Evolutionary conservation across 2,329 filamentous ascomycete species (phyloP).

Genomic region (Stromatinia cepivora): DNA sequence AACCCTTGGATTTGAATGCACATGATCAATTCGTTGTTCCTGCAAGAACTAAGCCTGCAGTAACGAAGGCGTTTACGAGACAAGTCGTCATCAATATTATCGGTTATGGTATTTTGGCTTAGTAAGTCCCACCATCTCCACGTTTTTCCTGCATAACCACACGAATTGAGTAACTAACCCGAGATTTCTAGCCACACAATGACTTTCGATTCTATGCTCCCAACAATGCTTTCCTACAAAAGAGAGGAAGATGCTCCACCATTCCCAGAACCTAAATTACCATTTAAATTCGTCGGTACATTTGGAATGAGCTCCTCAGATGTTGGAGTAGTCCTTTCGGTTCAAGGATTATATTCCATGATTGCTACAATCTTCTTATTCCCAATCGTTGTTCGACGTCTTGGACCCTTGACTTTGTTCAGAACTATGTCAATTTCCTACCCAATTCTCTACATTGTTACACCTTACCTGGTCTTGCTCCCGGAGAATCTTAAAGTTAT

Average conservation of each 20-base stretch:
- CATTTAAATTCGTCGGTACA: constrained; percentile 86
- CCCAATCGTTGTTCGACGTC: constrained; percentile 69
- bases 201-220: constrained; percentile 90
- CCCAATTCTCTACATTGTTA: constrained; percentile 81
- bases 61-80: constrained; percentile 71
- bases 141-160: constrained; percentile 18
- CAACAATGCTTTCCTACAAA: constrained; percentile 68
- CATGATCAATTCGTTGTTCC: constrained; percentile 27
- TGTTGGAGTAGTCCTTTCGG: constrained; percentile 84
- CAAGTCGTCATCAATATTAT: constrained; percentile 86
- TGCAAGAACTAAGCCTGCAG: constrained; percentile 43
- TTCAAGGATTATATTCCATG: constrained; percentile 89
- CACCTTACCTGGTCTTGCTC: constrained; percentile 85
- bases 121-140: constrained; percentile 61
- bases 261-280: constrained; percentile 58
- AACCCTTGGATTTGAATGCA: constrained; percentile 42
- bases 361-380: constrained; percentile 75
- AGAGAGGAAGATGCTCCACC: constrained; percentile 36
- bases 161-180: constrained; percentile 30
- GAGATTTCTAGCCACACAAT: constrained; percentile 76
- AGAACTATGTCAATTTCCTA: constrained; percentile 78
- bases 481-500: constrained; percentile 69
- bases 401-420: constrained; percentile 82
- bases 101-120: constrained; percentile 88
- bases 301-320: constrained; percentile 80